Evolutionary conservation across 495 filamentous ascomycete genomes (phyloP).

Genomic region (Monascus purpureus): DNA sequence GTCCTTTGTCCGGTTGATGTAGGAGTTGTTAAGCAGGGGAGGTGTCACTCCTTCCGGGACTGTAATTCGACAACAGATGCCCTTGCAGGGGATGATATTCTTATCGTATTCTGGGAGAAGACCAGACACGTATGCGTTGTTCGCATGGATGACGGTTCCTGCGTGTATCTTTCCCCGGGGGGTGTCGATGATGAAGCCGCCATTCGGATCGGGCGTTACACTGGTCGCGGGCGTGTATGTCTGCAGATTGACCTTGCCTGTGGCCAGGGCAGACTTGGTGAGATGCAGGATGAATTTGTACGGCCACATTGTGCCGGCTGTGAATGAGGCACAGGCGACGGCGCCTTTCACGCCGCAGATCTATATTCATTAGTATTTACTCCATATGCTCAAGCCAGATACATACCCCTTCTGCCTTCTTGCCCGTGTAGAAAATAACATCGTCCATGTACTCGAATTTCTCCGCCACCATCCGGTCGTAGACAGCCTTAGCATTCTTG

Average conservation of each 20-base stretch:
- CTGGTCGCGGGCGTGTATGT: conserved; percentile 42
- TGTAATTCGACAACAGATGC: conserved; percentile 50
- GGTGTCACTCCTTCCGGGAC: conserved; percentile 42
- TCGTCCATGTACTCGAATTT: conserved; percentile 19
- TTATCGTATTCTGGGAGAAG: conserved; percentile 42
- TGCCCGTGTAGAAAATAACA: conserved; percentile 14
- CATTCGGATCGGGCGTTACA: conserved; percentile 14
- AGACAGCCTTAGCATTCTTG: conserved; percentile 13
- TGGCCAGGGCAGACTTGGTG: conserved; percentile 34
- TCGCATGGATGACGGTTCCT: conserved; percentile 47
- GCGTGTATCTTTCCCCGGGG: conserved; percentile 38
- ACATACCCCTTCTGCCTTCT: conserved; percentile 18
- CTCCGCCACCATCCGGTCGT: conserved; percentile 12
- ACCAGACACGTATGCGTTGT: conserved; percentile 55
- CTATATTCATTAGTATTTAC: conserved; percentile 5
- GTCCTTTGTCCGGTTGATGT: conserved; percentile 17
- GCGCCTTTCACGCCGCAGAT: conserved; percentile 20
- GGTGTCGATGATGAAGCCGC: conserved; percentile 37
- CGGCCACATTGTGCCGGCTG: conserved; percentile 47
- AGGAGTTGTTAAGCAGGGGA: conserved; percentile 19
- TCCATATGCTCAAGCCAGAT: not conserved
- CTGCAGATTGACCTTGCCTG: conserved; percentile 46
- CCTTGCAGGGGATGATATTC: conserved; percentile 43
- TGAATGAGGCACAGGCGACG: conserved; percentile 17
- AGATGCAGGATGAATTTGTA: conserved; percentile 52